Conservation (phyloP, 108 stramenopile genomes). For the Epithemia pelagica region DNA sequence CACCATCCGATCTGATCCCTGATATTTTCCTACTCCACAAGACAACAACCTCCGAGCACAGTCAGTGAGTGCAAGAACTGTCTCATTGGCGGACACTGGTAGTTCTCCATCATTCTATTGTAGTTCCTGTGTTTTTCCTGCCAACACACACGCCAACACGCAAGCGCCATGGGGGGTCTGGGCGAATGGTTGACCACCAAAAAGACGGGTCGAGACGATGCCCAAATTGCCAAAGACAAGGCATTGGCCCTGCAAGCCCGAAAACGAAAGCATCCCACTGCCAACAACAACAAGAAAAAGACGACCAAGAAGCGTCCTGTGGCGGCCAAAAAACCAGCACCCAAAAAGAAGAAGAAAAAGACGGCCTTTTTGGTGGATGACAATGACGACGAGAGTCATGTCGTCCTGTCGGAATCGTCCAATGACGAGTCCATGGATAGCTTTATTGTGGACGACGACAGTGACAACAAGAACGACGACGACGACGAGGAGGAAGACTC, state of each 20-base stretch:
- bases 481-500: slow-evolving; percentile 12
- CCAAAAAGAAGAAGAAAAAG: slow-evolving; percentile 15
- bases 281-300: slow-evolving; percentile 19
- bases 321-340: no score
- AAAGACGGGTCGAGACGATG: slow-evolving; percentile 56
- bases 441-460: slow-evolving; percentile 18
- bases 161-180: no score
- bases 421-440: slow-evolving; percentile 1
- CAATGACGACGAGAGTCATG: slow-evolving; percentile 1
- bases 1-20: no score
- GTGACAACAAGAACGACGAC: slow-evolving; percentile 14
- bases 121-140: no score
- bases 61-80: no score
- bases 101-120: no score
- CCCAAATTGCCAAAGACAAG: slow-evolving; percentile 27
- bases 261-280: slow-evolving; percentile 1
- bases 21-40: no score
- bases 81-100: no score
- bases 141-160: no score
- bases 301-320: slow-evolving; percentile 7
- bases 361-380: slow-evolving; percentile 6
- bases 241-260: slow-evolving; percentile 16
- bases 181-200: slow-evolving; percentile 61
- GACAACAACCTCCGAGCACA: no score
- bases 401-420: background rate